phyloP scores from a whole-genome alignment of 2,329 filamentous ascomycete species.

The Cytospora paraplurivora region DNA sequence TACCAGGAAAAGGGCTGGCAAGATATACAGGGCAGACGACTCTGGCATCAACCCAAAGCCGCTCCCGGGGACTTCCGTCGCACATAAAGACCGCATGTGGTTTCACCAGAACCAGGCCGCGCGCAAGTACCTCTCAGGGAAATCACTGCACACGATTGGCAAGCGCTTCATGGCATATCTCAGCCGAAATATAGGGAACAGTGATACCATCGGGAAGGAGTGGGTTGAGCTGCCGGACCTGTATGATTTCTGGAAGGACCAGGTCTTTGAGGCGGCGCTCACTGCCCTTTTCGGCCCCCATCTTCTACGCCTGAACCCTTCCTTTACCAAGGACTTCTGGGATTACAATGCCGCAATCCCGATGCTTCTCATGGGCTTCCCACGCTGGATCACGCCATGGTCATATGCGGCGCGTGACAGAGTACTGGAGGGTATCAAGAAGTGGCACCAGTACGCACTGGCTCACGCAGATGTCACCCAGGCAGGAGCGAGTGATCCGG shows the following conservation, averaged over 20 bases:
- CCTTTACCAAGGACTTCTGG: conserved; percentile 3
- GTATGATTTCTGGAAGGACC: background rate
- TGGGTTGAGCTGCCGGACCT: background rate
- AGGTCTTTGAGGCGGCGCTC: background rate
- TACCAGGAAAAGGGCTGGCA: background rate
- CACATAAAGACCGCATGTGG: background rate
- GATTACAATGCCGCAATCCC: background rate
- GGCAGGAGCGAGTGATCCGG: background rate
- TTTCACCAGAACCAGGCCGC: background rate
- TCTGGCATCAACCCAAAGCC: background rate
- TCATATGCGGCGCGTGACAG: background rate
- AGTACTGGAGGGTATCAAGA: background rate
- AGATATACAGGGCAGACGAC: background rate
- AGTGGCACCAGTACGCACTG: background rate
- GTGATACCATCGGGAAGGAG: background rate
- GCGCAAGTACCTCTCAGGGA: background rate
- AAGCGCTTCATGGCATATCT: background rate
- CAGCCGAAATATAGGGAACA: background rate
- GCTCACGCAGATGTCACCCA: background rate
- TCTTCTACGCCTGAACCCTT: background rate
- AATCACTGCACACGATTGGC: background rate
- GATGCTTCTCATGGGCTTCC: background rate
- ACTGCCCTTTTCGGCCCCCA: background rate
- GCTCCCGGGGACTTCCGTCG: background rate
- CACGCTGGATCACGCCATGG: background rate